phyloP scores from a whole-genome alignment of 352 stramenopile genomes.

The Globisporangium canariense region DNA sequence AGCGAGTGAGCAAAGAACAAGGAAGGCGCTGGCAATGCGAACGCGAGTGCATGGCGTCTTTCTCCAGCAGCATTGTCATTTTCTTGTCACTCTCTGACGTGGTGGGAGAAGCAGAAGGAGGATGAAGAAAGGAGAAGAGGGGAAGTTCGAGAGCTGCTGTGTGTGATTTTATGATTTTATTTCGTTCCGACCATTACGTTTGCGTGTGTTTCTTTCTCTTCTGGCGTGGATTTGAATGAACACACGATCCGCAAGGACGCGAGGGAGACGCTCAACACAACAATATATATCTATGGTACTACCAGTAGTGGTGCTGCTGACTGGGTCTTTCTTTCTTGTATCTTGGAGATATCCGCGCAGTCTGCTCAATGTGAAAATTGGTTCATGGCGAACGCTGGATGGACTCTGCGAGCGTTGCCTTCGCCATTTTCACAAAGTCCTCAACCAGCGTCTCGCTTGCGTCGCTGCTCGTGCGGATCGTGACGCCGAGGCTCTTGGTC shows the following conservation, averaged over 20 bases:
- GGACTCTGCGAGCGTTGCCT: constrained; percentile 19
- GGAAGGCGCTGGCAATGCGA: background rate
- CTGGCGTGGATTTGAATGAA: background rate
- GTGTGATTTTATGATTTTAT: constrained; percentile 12
- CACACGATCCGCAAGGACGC: background rate
- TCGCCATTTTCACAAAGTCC: constrained; percentile 40
- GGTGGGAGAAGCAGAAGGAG: background rate
- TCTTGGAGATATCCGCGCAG: background rate
- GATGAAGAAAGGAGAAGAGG: background rate
- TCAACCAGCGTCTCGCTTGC: constrained; percentile 38
- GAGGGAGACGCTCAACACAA: background rate
- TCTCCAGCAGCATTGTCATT: background rate
- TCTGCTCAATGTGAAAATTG: background rate
- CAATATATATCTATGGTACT: constrained; percentile 14
- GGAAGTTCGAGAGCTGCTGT: background rate
- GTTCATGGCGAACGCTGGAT: constrained; percentile 4
- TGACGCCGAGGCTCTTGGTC: constrained; percentile 35
- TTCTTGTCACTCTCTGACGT: background rate
- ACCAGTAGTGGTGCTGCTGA: background rate
- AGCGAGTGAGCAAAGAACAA: constrained; percentile 4
- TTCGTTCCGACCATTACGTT: background rate
- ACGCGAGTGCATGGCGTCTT: background rate
- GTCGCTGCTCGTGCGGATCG: constrained; percentile 46
- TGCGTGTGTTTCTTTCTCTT: background rate
- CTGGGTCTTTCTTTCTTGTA: background rate